phyloP scores from a whole-genome alignment of 2,329 filamentous ascomycete genomes.

The Nemania abortiva region DNA sequence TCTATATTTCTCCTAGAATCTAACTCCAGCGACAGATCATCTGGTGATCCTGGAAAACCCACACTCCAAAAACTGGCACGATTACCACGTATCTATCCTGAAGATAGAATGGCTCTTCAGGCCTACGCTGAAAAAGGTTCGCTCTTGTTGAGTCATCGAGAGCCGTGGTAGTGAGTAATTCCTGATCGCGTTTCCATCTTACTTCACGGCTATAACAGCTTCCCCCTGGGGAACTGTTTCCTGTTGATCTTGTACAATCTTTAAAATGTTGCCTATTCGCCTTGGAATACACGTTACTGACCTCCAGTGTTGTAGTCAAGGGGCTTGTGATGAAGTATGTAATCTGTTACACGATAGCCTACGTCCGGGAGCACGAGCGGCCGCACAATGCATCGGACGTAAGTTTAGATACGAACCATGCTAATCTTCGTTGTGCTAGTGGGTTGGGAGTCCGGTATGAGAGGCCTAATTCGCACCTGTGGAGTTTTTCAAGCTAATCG shows the following conservation, averaged over 20 bases:
- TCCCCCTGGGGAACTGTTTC: not conserved
- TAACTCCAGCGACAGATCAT: too few species aligned
- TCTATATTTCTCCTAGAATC: not conserved
- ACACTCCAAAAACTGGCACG: not conserved
- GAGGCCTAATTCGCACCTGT: not conserved
- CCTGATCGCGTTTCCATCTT: not conserved
- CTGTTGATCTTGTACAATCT: not conserved
- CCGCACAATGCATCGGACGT: too few species aligned
- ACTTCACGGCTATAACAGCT: not conserved
- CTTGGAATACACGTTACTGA: not conserved
- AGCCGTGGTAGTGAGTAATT: not conserved
- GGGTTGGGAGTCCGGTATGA: constrained; percentile 7
- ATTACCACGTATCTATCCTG: not conserved
- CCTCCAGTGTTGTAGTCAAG: not conserved
- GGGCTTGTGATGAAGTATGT: not conserved
- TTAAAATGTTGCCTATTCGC: not conserved
- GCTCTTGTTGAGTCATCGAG: not conserved
- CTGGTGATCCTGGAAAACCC: not conserved
- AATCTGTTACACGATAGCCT: not conserved
- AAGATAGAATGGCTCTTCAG: not conserved
- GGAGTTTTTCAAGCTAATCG: constrained; percentile 2
- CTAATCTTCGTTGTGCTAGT: constrained; percentile 16
- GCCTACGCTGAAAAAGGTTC: not conserved
- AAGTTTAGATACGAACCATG: not conserved
- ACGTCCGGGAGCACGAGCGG: not conserved